Percentiles rank a stretch among this genome's conserved stretches.
Conservation (phyloP, 345 rosid species). For the Syzygium oleosum region DNA sequence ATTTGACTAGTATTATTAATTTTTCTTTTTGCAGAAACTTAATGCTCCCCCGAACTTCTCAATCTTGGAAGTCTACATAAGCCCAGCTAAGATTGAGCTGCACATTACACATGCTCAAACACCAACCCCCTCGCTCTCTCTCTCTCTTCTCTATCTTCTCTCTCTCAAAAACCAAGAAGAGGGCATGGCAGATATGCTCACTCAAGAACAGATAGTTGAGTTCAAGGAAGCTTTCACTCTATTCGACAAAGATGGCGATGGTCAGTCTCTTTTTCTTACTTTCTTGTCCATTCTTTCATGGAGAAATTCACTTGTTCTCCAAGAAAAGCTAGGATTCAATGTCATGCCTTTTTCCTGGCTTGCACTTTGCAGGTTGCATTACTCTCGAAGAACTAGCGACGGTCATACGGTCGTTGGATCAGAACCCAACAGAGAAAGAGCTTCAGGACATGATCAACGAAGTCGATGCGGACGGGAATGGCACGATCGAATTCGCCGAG, state of each 20-base stretch:
- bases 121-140: not conserved
- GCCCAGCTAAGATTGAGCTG: constrained; percentile 34
- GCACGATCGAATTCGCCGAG: constrained; percentile 11
- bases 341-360: not conserved
- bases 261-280: not conserved
- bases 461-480: constrained; percentile 13
- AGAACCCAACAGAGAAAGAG: constrained; percentile 11
- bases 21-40: not conserved
- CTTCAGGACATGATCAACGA: constrained; percentile 13
- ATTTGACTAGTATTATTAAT: not conserved
- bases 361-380: constrained; percentile 9
- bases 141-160: not conserved
- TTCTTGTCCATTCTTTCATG: not conserved
- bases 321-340: not conserved
- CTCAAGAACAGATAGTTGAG: constrained; percentile 12
- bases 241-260: constrained; percentile 18
- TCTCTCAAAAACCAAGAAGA: not conserved
- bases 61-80: constrained; percentile 16
- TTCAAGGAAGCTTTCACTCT: constrained; percentile 12
- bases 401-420: constrained; percentile 15
- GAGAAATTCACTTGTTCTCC: not conserved
- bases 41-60: not conserved
- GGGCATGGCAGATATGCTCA: constrained; percentile 7
- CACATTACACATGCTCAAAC: constrained; percentile 3
- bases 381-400: constrained; percentile 14